Evolutionary conservation across 495 filamentous ascomycete genomes (phyloP), one percentile per base, ranked within the genome.

Genomic region (Hypoxylon cercidicola): DNA sequence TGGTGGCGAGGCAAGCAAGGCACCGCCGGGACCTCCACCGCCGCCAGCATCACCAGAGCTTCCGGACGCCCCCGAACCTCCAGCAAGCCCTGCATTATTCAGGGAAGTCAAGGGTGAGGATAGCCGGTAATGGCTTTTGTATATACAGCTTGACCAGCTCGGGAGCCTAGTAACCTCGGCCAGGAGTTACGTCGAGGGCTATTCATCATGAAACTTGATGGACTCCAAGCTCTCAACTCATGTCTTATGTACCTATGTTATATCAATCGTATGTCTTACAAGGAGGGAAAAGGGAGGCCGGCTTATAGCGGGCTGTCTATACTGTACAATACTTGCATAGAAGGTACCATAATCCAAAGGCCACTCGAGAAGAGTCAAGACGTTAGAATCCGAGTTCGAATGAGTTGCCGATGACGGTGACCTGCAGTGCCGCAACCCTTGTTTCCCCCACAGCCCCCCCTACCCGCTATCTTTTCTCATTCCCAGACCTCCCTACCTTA

Each of bases 1-100:
- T 74, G 87, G 88, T 55, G 75, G 72, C 52, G 76, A 79, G 11
- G 69, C 73, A 13, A 79, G 79, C 18, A 55, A 34, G 12, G 61
- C 56, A 32, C 55, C 52, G 45, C 62, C 68, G 35, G 66, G 52
- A 18, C 67, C 73, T 23, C 55, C 56, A 23, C 50, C 58, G n/a
- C 32, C 40, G 12, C 62, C 71, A 10, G 32, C 51, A 5, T 45
- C 69, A 16, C 60, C 68, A 23, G 53, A 45, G 12, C 62, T 44
- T 28, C 69, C 59, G 21, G 66, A 72, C 11, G 25, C 62, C 35
- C 69, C 72, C 4, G 71, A 75, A 15, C 69, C 67, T 19, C 72
- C 73, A 35, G 21, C 71, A 30, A 70, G 53, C 21, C 69, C 72
- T 28, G 64, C 71, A 15, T 28, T 66, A 25, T 74, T 72, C 30